These are phyloP conservation scores for Diaporthe vaccinii DNA, from an alignment of 2,329 filamentous ascomycete species.

Conservation along the genomic window DNA sequence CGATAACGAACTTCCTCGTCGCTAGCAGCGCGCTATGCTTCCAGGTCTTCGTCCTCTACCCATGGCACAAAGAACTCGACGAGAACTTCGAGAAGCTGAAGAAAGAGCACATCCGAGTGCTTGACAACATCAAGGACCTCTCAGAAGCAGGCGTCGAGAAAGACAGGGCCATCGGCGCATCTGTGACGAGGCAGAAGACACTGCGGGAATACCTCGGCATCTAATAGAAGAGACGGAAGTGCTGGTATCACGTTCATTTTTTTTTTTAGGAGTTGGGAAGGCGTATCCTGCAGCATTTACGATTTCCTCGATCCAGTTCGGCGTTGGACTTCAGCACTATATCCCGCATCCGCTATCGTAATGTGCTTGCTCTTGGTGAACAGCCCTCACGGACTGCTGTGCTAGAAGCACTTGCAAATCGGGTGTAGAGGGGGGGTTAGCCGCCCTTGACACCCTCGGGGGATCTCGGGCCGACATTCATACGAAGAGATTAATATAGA, in stretches of 20 bases:
- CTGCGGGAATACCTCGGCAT: constrained; percentile 24
- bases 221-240: background rate
- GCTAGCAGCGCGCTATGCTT: constrained; percentile 75
- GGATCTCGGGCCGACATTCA: background rate
- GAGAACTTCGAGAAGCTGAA: constrained; percentile 71
- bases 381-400: background rate
- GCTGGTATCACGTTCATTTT: background rate
- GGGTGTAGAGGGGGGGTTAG: background rate
- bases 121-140: constrained; percentile 44
- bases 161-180: constrained; percentile 19
- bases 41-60: constrained; percentile 78
- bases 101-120: constrained; percentile 66
- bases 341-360: background rate
- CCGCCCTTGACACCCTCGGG: background rate
- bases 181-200: constrained; percentile 21
- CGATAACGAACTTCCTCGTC: constrained; percentile 75
- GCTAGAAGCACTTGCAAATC: constrained; percentile 4
- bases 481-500: constrained; percentile 2
- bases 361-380: background rate
- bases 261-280: constrained; percentile 22
- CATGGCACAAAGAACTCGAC: constrained; percentile 77
- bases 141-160: constrained; percentile 23
- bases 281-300: constrained; percentile 25
- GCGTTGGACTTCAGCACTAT: constrained; percentile 14
- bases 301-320: background rate